Evolutionary conservation across 78 protist species (phyloP), one percentile per base, ranked within the genome.

Genomic region (Dictyostelium discoideum): DNA sequence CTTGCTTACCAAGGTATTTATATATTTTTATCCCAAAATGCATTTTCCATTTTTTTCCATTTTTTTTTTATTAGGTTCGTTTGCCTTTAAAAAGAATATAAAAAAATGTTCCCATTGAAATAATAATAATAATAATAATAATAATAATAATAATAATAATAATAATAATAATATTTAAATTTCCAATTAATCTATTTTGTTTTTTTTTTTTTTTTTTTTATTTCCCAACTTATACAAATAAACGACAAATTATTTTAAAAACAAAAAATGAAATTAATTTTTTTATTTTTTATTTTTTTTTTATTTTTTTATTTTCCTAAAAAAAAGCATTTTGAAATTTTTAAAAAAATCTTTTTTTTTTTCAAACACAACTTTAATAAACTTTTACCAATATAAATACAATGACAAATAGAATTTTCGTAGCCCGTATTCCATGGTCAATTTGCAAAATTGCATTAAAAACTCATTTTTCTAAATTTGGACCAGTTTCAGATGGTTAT

Each of bases 381-480:
- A 63, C 46, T 2, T 67, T 7, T 29, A 63, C 20, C 44, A 54
- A 63, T 44, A 65, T 77, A 32, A 5, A 54, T 26, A 90, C 2
- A 90, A 90, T 90, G 84, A 69, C 81, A 39, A 82, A 65, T 2
- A 90, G 94, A 90, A 90, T 90, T 77, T 90, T 90, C 5, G 87
- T 90, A 72, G 94, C 94, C 16, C 94, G 94, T 90, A 82, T 90
- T 74, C 94, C 94, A 90, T 90, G 94, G 94, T 72, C 94, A 24
- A 42, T 90, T 37, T 90, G 94, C 79, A 90, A 90, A 90, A 63
- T 90, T 44, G 87, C 94, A 57, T 63, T 90, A 42, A 90, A 86
- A 82, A 82, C 82, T 54, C 94, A 90, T 37, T 90, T 90, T 39
- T 60, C 94, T 26, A 90, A 90, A 42, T 90, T 81, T 22, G 94